Conservation (phyloP, 352 stramenopile genomes). For the Globisporangium apiculatum region DNA sequence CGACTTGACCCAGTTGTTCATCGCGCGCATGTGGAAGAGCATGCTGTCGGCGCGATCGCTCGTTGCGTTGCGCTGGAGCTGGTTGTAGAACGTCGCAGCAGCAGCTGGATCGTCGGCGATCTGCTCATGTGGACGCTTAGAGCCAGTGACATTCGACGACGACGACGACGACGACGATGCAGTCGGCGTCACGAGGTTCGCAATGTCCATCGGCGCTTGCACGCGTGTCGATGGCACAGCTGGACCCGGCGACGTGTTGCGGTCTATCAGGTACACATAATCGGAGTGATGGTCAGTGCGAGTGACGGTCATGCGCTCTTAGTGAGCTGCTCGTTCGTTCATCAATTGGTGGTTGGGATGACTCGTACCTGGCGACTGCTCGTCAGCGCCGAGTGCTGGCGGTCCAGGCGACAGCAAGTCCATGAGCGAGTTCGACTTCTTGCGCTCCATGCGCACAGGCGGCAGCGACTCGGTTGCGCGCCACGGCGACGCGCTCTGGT, state of each 20-base stretch:
- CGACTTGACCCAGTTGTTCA: constrained; percentile 99
- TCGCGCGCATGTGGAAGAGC: constrained; percentile 95
- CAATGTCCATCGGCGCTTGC: constrained; percentile 42
- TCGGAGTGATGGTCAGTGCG: too few relatives aligned
- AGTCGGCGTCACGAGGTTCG: constrained; percentile 38
- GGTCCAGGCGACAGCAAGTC: constrained; percentile 63
- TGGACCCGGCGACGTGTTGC: constrained; percentile 14
- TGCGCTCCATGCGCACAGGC: constrained; percentile 25
- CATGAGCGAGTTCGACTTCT: constrained; percentile 75
- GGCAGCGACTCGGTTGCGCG: constrained; percentile 5
- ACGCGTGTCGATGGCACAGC: constrained; percentile 1
- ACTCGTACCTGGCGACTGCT: constrained; percentile 24
- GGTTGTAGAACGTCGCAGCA: constrained; percentile 81
- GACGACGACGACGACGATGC: constrained; percentile 7
- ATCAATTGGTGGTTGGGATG: too few relatives aligned
- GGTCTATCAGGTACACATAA: not conserved
- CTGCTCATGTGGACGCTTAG: constrained; percentile 49
- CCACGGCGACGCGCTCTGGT: constrained; percentile 7
- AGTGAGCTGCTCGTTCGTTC: too few relatives aligned
- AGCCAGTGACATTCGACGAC: constrained; percentile 6
- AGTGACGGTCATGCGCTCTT: too few relatives aligned
- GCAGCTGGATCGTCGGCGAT: constrained; percentile 51
- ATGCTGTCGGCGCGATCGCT: constrained; percentile 81
- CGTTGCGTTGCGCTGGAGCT: constrained; percentile 64
- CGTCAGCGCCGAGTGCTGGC: constrained; percentile 25